Evolutionary conservation across 2,329 filamentous ascomycete species (phyloP), one percentile per base, ranked within the genome.

Genomic region (Penicillium sp.): DNA sequence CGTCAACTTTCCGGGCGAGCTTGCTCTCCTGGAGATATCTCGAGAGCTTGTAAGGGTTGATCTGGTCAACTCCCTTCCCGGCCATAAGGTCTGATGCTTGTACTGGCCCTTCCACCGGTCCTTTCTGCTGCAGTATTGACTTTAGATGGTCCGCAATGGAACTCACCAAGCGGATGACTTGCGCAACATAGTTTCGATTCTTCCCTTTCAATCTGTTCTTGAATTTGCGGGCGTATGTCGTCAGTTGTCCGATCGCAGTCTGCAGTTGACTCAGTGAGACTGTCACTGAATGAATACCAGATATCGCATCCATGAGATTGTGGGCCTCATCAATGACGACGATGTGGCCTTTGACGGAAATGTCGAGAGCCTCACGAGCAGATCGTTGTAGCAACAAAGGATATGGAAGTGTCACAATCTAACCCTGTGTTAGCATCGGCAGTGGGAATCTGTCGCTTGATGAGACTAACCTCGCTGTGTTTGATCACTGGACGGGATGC

Each of bases 291-390:
- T 96, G 84, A 29, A 95, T 93, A 38, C 84, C 86, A 13, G 89
- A 82, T 38, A 99, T 89, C 0, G 92, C 90, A 67, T 96, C 91
- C 86, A 96, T 95, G 44, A 99, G 81, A 64, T 99, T 99, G 67
- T 99, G 93, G 0, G 93, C 93, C 74, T 99, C 93, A 59, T 99
- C 93, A 40, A 99, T 88, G 22, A 99, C 87, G n/a, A 99, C 84
- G 0, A 99, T 78, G 63, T 95, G 93, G 4, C 84, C 83, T 60
- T 95, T 90, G 8, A 99, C 72, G 19, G 87, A 92, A 36, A 99
- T 83, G 0, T 87, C 86, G 0, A 99, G 77, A 0, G 93, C 90
- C 53, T 97, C 91, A 41, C 93, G 79, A 0, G 93, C 91, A 3
- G 84, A 88, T 61, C 85, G 88, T 63, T 97, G 93, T 3, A 99